Evolutionary conservation across 768 basidiomycete genomes (phyloP), one percentile per base, ranked within the genome.

Genomic region (Suillus placidus): DNA sequence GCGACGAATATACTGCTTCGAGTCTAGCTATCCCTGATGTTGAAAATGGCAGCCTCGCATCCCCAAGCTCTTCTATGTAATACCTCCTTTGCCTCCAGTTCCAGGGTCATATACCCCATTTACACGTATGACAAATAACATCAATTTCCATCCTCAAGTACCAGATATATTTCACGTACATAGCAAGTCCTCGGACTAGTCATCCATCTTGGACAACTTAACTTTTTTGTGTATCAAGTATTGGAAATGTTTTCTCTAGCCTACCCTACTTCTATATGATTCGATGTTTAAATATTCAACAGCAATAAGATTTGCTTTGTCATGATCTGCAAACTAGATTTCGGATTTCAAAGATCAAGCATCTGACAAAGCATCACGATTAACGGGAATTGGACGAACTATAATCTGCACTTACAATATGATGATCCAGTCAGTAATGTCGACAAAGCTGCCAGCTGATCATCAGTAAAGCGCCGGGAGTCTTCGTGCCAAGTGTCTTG

Each of bases 401-500:
- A 5, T 43, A 32, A 34, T 35, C 6, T 52, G 16, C 20, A 78
- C 88, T 69, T 67, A 91, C 90, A 93, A 74, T 93, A 93, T 16
- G 91, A 91, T 23, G 92, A 94, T 20, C 94, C 94, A 18, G 90
- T 91, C 34, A 95, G 80, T 64, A 95, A 81, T n/a, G 91, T 92
- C 7, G 91, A 93, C 70, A 96, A 80, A 10, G 91, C 88, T 20
- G 85, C 84, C 26, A 95, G 80, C 76, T 97, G 94, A 65, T 95
- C 92, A 60, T 95, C 91, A 32, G 89, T 84, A 77, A 97, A 97
- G 62, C 88, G 85, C 74, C 91, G 90, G 64, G 88, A 88, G 76
- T 97, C 94, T 77, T 92, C 91, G 68, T 92, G 89, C 93, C 93
- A 94, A 16, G 92, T 94, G 78, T 95, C 93, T 74, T 91, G 89